These are phyloP conservation scores for Trypanosomatidae sp. DNA, from an alignment of 208 protist species.

Conservation along the genomic window DNA sequence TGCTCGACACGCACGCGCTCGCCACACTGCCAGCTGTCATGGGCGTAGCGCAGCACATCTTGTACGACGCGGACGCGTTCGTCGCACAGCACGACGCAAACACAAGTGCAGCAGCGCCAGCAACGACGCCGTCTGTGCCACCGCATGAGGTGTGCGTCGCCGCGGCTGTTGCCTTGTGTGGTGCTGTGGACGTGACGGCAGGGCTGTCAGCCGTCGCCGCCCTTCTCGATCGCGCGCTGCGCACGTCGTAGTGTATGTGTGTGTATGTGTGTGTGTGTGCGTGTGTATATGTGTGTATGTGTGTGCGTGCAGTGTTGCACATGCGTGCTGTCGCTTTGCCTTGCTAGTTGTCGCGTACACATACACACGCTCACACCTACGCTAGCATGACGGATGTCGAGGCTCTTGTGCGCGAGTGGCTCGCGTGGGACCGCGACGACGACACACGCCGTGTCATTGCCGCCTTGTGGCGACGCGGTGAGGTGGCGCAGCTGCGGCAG, in stretches of 20 bases:
- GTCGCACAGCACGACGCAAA: not conserved
- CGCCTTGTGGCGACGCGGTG: constrained; percentile 11
- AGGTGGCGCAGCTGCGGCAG: constrained; percentile 25
- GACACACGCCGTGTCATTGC: constrained; percentile 30
- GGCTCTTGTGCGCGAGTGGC: constrained; percentile 36
- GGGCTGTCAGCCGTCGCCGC: constrained; percentile 5
- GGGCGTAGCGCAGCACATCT: constrained; percentile 17
- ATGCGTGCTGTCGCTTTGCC: no score
- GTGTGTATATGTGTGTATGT: not conserved
- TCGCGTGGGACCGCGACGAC: constrained; percentile 52
- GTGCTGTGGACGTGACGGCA: constrained; percentile 16
- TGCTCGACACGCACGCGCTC: constrained; percentile 8
- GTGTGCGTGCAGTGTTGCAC: not conserved
- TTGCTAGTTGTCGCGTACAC: no score
- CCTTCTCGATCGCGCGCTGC: constrained; percentile 3
- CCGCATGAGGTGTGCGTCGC: constrained; percentile 50
- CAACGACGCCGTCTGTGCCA: not conserved
- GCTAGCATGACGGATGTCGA: no score
- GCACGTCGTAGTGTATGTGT: not conserved
- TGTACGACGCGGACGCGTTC: constrained; percentile 16
- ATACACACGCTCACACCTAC: no score
- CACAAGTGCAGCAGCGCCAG: no score
- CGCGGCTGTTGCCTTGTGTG: constrained; percentile 20
- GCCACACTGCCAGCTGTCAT: constrained; percentile 6
- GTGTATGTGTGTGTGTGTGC: not conserved